These are phyloP conservation scores for Hansenula anomala DNA, from an alignment of 1,139 yeast genomes.

Conservation along the genomic window DNA sequence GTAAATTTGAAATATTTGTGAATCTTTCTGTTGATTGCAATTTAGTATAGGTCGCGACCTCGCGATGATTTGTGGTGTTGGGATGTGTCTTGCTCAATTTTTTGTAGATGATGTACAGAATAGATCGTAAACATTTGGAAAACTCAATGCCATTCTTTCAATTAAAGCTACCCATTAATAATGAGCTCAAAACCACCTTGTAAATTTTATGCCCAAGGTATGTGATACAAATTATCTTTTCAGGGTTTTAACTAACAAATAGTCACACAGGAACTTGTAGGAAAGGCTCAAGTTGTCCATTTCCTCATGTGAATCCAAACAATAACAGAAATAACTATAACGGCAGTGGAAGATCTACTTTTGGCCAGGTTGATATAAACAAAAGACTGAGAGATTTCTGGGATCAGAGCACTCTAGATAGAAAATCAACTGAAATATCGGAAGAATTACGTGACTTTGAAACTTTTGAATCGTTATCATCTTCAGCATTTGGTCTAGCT, in stretches of 20 bases:
- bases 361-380: background rate
- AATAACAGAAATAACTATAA: slow-evolving; percentile 9
- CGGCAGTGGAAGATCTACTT: slow-evolving; percentile 11
- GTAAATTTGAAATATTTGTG: too few relatives aligned
- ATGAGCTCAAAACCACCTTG: slow-evolving; percentile 29
- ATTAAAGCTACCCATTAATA: too few relatives aligned
- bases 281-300: slow-evolving; percentile 35
- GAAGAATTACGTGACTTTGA: slow-evolving; percentile 24
- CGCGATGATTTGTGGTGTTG: too few relatives aligned
- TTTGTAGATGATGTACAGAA: too few relatives aligned
- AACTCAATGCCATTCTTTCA: too few relatives aligned
- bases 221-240: slow-evolving; percentile 4
- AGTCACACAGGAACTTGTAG: slow-evolving; percentile 29
- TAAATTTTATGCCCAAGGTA: slow-evolving; percentile 34
- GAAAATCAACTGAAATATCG: slow-evolving; percentile 24
- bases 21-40: too few relatives aligned
- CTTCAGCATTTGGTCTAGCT: slow-evolving; percentile 34
- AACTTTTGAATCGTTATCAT: slow-evolving; percentile 18
- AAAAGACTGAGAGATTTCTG: background rate
- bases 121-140: too few relatives aligned
- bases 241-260: background rate
- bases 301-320: slow-evolving; percentile 29
- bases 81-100: too few relatives aligned
- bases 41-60: too few relatives aligned
- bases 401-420: slow-evolving; percentile 10